Evolutionary conservation across 208 protist genomes (phyloP).

Genomic region (Tritrichomonas foetus): DNA sequence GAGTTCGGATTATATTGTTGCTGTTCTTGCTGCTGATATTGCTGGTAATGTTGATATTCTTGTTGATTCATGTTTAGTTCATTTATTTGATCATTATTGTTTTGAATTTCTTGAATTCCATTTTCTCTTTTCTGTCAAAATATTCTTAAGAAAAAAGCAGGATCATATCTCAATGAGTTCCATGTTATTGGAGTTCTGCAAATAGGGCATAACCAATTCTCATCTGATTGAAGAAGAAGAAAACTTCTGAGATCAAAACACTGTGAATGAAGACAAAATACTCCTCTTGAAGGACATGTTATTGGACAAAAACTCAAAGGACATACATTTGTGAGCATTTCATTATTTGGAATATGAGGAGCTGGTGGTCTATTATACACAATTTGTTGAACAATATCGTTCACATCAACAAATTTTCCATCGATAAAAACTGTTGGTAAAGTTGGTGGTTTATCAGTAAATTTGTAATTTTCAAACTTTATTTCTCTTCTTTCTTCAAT

Average conservation of each 20-base stretch:
- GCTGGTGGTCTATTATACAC: not conserved
- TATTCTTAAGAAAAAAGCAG: conserved; percentile 14
- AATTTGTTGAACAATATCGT: not conserved
- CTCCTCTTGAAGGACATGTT: not conserved
- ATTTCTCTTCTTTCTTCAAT: no score
- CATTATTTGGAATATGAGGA: not conserved
- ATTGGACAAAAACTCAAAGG: not conserved
- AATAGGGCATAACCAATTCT: not conserved
- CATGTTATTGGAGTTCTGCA: not conserved
- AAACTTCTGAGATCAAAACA: not conserved
- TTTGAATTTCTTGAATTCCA: no score
- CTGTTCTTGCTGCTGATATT: no score
- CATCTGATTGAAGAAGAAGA: not conserved
- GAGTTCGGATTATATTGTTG: no score
- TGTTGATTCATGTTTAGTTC: no score
- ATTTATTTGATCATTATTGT: no score
- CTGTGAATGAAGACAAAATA: not conserved
- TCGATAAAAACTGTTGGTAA: not conserved
- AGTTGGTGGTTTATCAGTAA: not conserved
- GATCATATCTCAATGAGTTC: not conserved
- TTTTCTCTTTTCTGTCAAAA: no score
- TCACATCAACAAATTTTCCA: not conserved
- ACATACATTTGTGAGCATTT: not conserved
- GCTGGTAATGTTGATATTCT: no score
- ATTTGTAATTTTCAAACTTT: no score